A percentile compares a stretch with the other conserved stretches of the same genome.
These are phyloP conservation scores for Pachyrhizus erosus DNA, from an alignment of 306 rosid genomes.

Conservation along the genomic window DNA sequence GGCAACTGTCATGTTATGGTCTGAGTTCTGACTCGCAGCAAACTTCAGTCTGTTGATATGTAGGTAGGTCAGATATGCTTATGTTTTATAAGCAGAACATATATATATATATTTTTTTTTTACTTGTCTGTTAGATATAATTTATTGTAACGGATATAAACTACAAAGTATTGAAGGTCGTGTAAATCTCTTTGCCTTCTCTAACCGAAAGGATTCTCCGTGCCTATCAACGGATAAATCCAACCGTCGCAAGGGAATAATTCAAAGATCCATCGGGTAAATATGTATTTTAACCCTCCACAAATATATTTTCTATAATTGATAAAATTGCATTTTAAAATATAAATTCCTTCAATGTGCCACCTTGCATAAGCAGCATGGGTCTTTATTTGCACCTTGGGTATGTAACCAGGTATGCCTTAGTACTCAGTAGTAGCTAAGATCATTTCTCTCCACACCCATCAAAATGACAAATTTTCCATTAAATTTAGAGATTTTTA, in stretches of 20 bases:
- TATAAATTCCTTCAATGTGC: too few species aligned
- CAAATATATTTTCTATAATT: background rate
- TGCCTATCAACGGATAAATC: background rate
- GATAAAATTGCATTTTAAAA: background rate
- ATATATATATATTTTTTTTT: background rate
- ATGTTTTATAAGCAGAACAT: conserved; percentile 27
- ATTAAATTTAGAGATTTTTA: too few species aligned
- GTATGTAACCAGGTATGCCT: too few species aligned
- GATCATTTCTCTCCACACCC: too few species aligned
- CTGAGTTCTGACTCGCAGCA: conserved; percentile 83
- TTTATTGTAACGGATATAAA: background rate
- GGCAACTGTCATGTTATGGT: conserved; percentile 82
- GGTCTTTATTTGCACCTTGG: too few species aligned
- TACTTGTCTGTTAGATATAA: conserved; percentile 20
- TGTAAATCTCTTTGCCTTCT: background rate
- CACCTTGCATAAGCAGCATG: too few species aligned
- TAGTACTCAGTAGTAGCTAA: too few species aligned
- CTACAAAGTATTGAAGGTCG: background rate
- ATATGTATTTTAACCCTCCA: background rate
- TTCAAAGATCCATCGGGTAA: too few species aligned
- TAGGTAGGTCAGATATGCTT: conserved; percentile 37
- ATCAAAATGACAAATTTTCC: too few species aligned
- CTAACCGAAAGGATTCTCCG: background rate
- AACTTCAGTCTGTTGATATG: conserved; percentile 39
- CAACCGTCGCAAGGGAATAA: too few species aligned